phyloP scores from a whole-genome alignment of 768 basidiomycete species.

The Podaxis carcinomalis region DNA sequence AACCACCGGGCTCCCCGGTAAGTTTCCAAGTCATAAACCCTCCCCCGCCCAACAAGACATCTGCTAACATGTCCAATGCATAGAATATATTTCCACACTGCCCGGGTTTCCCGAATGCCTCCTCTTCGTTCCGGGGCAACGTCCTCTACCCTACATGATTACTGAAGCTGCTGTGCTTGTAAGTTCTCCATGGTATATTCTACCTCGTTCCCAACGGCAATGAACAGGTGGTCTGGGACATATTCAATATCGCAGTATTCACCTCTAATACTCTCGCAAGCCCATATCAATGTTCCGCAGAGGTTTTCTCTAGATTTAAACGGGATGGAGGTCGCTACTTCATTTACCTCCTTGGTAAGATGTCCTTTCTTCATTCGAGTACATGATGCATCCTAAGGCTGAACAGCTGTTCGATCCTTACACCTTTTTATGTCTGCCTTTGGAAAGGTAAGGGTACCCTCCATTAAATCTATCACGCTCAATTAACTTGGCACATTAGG shows the following conservation, averaged over 20 bases:
- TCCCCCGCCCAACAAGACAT: not conserved
- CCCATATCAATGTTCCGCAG: not conserved
- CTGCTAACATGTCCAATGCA: too few species aligned
- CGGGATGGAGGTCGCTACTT: constrained; percentile 3
- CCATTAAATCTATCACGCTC: not conserved
- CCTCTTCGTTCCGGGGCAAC: not conserved
- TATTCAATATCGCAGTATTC: not conserved
- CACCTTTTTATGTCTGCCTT: not conserved
- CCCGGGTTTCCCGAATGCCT: not conserved
- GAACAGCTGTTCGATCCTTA: not conserved
- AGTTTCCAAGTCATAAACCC: not conserved
- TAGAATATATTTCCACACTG: not conserved
- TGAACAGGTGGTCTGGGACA: constrained; percentile 2
- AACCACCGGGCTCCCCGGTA: not conserved
- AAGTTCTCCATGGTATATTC: not conserved
- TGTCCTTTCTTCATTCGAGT: not conserved
- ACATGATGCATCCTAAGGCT: not conserved
- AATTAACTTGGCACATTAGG: not conserved
- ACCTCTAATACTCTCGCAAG: not conserved
- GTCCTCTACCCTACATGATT: not conserved
- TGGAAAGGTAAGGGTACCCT: not conserved
- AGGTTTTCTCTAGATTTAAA: not conserved
- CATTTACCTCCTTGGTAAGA: constrained; percentile 3
- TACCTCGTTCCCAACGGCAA: not conserved
- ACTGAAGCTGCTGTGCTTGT: not conserved